Evolutionary conservation across 768 basidiomycete genomes (phyloP), one percentile per base, ranked within the genome.

Genomic region (Aureoboletus auriporus): DNA sequence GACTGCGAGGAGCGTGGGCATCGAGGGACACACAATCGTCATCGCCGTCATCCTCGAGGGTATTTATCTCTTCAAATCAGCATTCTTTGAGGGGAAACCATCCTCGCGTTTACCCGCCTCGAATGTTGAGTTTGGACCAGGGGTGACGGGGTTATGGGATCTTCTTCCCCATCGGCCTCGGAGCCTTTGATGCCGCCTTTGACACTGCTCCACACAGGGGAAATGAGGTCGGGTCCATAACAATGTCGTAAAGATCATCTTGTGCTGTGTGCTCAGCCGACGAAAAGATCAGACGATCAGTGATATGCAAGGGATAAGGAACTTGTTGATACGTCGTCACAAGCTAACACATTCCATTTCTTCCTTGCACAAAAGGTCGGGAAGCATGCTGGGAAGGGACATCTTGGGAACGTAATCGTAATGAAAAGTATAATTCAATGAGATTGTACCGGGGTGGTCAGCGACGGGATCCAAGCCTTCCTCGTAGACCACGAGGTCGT

Each of bases 331-430:
- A 44, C 91, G 73, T 49, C 67, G 71, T 53, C 82, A 75, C 47
- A 97, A 79, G 68, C 97, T 92, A 13, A 75, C 65, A 89, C 92
- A 98, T 45, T 98, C 95, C 14, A 62, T 72, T 68, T 91, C 86
- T 60, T 89, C 82, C 58, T 79, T 80, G 63, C 86, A 85, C 55
- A 97, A 62, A 64, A 99, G 97, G 10, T 94, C 94, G 51, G 98
- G 78, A 7, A 99, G 72, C 96, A 99, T 97, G 57, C 93, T 96
- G 20, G 95, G 96, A 65, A 98, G 68, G 0, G 86, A 86, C 89
- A 98, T 95, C 80, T 95, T 97, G 62, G 92, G 77, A 34, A 98
- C 86, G n/a, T 86, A 82, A n/a, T 99, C 96, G 64, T 92, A 93
- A 67, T 98, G 96, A 73, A 93, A 99, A 10, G 90, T 95, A 59